A percentile compares a stretch with the other conserved stretches of the same genome.
Evolutionary conservation across 768 basidiomycete genomes (phyloP).

Genomic region (Phlegmacium glaucopus): DNA sequence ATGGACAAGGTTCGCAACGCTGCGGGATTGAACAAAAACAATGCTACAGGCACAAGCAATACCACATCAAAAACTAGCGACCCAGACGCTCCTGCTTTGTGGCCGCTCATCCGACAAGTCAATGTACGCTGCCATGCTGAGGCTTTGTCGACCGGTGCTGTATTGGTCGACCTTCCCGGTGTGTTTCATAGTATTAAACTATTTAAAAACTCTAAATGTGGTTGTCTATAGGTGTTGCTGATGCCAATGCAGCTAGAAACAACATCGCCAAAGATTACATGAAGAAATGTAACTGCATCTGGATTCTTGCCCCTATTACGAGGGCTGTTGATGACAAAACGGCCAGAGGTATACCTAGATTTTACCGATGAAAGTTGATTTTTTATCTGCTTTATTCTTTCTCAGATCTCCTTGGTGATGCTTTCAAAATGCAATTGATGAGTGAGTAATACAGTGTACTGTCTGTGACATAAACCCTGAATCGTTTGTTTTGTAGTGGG

Average conservation of each 20-base stretch:
- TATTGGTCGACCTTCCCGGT: conserved; percentile 65
- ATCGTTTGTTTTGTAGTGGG: conserved; percentile 33
- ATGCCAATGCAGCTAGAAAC: conserved; percentile 62
- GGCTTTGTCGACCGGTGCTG: conserved; percentile 55
- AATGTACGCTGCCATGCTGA: conserved; percentile 51
- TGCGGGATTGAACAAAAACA: conserved; percentile 5
- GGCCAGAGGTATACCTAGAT: conserved; percentile 42
- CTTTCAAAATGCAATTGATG: conserved; percentile 60
- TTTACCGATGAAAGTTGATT: neutral
- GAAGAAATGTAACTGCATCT: conserved; percentile 62
- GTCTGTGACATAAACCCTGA: conserved; percentile 4
- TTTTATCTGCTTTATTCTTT: neutral
- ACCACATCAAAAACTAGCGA: neutral
- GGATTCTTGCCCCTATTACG: conserved; percentile 66
- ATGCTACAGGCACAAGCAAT: conserved; percentile 10
- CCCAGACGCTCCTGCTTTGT: conserved; percentile 41
- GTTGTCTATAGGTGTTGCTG: conserved; percentile 43
- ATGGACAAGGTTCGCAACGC: conserved; percentile 30
- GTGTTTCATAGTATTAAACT: conserved; percentile 1
- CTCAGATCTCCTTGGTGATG: conserved; percentile 58
- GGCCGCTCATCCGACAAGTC: conserved; percentile 64
- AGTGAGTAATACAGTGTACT: conserved; percentile 33
- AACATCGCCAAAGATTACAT: conserved; percentile 64
- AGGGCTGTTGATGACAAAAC: conserved; percentile 65
- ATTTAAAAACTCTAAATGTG: neutral